Base-by-base conservation (phyloP, 257 asterid genomes). In the Leonotis leonurus region DNA sequence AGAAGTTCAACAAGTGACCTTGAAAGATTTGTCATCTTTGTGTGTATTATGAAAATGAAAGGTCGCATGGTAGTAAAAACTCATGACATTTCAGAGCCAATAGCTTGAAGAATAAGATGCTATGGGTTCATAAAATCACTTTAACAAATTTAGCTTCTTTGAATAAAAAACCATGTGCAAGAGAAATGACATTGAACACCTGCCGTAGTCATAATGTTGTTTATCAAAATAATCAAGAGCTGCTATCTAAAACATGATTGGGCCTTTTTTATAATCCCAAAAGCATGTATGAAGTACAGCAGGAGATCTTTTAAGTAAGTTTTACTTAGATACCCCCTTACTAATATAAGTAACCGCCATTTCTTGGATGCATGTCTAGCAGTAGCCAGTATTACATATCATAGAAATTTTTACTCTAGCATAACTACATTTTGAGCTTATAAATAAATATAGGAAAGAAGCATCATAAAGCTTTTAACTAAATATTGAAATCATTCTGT, bases 401-500 rank as follows among this genome's bases (percentile, higher is more conserved):
- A 14, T 8, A 40, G 60, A 46, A 62, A 22, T 52, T 62, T 57
- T 32, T 66, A n/a, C 51, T 49, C 51, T 64, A 25, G 37, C 55
- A 64, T 7, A 44, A 46, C 41, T 64, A 52, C 17, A 16, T 30
- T n/a, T 36, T 20, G 32, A 53, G 48, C 50, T 43, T 27, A 10
- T 7, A 46, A 17, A 44, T 45, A 4, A 37, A 39, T 52, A 49
- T 18, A 20, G 51, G 18, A 40, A 11, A 21, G 39, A n/a, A 62
- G 54, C 40, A n/a, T n/a, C 14, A 53, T 10, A 58, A 26, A 13
- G 67, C 33, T 22, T 43, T 32, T 26, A 67, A 67, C 49, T 32
- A 44, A 70, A 63, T 32, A 29, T 60, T 45, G 57, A 68, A 67
- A 37, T 37, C 33, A 49, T 56, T 45, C 10, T 33, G 52, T 87